Conservation (phyloP, 2,329 filamentous ascomycete species). For the Xylariales sp. region DNA sequence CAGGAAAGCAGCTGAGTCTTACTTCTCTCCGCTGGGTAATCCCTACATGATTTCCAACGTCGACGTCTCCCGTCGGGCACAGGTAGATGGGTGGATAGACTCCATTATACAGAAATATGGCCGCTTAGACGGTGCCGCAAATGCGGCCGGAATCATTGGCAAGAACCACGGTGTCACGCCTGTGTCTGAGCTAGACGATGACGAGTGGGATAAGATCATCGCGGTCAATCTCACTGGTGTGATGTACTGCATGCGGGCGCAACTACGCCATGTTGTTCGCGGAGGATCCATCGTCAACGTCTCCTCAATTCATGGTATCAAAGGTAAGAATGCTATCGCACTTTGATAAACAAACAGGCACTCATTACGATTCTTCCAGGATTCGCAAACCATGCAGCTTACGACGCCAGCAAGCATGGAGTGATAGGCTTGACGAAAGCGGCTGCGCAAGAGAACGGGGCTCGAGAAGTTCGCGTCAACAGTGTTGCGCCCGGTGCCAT, state of each 20-base stretch:
- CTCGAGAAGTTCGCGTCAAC: constrained; percentile 40
- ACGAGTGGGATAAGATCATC: constrained; percentile 44
- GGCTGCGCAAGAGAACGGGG: constrained; percentile 32
- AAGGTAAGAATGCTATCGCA: no score
- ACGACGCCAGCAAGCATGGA: constrained; percentile 32
- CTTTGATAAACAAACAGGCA: no score
- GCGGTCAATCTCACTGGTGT: constrained; percentile 44
- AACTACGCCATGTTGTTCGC: constrained; percentile 38
- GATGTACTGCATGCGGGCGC: constrained; percentile 45
- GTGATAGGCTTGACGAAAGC: constrained; percentile 31
- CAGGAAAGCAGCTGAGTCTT: constrained; percentile 18
- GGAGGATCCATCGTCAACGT: constrained; percentile 57
- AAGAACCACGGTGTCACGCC: constrained; percentile 34
- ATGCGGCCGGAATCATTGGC: constrained; percentile 48
- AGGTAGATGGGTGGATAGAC: constrained; percentile 48
- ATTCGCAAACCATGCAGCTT: constrained; percentile 32
- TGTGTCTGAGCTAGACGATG: constrained; percentile 39
- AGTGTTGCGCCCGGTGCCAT: constrained; percentile 45
- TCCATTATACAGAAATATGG: constrained; percentile 43
- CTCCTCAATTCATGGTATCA: constrained; percentile 46
- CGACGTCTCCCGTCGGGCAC: constrained; percentile 40
- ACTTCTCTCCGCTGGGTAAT: constrained; percentile 19
- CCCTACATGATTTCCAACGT: constrained; percentile 33
- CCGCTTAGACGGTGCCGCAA: constrained; percentile 49
- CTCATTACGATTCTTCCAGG: constrained; percentile 29